Conservation (phyloP, 108 stramenopile species). For the Schizochytrium sp. region DNA sequence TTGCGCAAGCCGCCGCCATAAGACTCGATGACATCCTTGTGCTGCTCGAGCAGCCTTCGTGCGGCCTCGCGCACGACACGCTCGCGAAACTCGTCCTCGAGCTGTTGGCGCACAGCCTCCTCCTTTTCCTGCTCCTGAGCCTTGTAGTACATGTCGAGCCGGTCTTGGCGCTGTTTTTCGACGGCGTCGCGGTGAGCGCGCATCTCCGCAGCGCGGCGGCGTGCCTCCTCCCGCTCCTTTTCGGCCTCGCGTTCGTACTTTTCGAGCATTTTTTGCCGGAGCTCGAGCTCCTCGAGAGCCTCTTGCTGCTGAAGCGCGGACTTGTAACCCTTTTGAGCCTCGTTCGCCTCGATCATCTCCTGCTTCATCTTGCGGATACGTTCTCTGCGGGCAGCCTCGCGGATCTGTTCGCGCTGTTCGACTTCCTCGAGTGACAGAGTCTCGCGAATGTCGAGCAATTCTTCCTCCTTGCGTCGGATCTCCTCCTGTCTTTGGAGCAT, state of each 20-base stretch:
- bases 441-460: conserved; percentile 4
- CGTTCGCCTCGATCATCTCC: conserved; percentile 13
- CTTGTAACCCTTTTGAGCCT: conserved; percentile 8
- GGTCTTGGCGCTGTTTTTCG: neutral
- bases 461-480: conserved; percentile 3
- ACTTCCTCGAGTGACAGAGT: neutral
- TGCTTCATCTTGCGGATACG: conserved; percentile 6
- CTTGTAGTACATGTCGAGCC: neutral
- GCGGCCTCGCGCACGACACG: conserved; percentile 8
- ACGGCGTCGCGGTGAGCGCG: neutral
- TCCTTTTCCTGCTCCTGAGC: conserved; percentile 13
- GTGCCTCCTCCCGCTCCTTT: neutral
- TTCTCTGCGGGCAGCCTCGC: neutral
- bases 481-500: neutral
- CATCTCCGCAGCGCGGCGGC: neutral
- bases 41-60: neutral
- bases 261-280: neutral
- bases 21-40: neutral
- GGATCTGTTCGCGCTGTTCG: neutral
- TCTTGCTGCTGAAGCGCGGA: neutral
- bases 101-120: neutral
- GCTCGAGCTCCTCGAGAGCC: conserved; percentile 11
- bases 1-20: conserved; percentile 13
- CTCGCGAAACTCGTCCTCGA: neutral
- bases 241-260: neutral